Base-by-base conservation (phyloP, 768 basidiomycete genomes). In the Sporobolomyces pararoseus region DNA sequence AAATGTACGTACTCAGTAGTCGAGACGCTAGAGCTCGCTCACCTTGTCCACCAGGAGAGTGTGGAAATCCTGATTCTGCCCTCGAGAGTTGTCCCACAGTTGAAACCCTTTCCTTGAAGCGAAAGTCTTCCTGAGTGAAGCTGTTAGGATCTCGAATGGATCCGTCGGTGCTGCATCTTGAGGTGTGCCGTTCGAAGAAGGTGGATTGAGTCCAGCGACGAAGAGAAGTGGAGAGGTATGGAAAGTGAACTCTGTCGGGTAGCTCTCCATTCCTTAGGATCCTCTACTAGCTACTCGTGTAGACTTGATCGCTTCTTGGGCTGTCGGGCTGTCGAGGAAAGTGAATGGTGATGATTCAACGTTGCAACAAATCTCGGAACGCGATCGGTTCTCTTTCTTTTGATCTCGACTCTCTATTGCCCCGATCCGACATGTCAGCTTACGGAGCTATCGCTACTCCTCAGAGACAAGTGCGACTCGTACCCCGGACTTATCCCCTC, bases 201-300 rank as follows among this genome's bases (percentile, higher is more conserved):
- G 3, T 1, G 58, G 50, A 32, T 86, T 86, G 52, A 96, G 84
- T 3, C 94, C 94, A 31, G 91, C 91, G 25, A 93, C 89, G 78
- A 96, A 95, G 89, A 98, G 90, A 46, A 98, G 86, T 19, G 95
- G 95, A 25, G 86, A 87, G 50, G 91, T 85, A 78, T 96, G 93
- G n/a, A 85, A 83, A 74, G 96, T 82, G 71, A 97, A 83, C 82
- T 97, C 92, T 67, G 85, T 82, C 25, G 93, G 94, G 82, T 95
- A 96, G 37, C 90, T 89, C 80, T 94, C 94, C 94, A 96, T 94
- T 29, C 29, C 23, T 9, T 17, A 6, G 49, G 7, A 29, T 27
- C 25, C 27, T 27, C 51, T 52, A 9, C 51, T 14, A 52, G 14
- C 53, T 51, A 51, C 25, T 7, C 25, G 46, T 7, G 46, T 23